Evolutionary conservation across 2,329 filamentous ascomycete genomes (phyloP), one percentile per base, ranked within the genome.

Genomic region (Huntiella decipiens): DNA sequence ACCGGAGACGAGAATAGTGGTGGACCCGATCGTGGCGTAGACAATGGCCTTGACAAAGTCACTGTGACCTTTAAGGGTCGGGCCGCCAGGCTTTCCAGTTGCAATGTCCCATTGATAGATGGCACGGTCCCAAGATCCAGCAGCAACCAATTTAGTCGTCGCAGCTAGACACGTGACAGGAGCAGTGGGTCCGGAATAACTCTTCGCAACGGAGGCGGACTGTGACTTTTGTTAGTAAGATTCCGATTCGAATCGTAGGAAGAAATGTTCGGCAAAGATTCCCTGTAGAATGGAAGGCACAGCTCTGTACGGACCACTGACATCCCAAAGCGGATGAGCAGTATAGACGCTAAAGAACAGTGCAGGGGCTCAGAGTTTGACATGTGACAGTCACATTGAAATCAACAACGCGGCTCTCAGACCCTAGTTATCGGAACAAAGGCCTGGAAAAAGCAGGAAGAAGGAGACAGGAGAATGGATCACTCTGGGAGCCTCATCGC

Each of bases 81-180:
- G 69, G n/a, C 65, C 66, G 1, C 65, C 62, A 28, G 66, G 59
- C 28, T 41, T 22, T 38, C 66, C 67, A 3, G 74, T 74, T 13
- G 68, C 64, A 31, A 79, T 64, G 54, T 82, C 70, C 82, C 85
- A 95, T 31, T 80, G 82, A 78, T 86, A 94, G 48, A 96, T 72
- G 15, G 75, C 71, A 63, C 93, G 94, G 63, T 98, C 88, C 91
- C 91, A 98, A 49, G 79, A 91, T 32, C 87, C 88, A 17, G 85
- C 85, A 60, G 85, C 95, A 8, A 95, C 57, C 1, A 70, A 80
- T 43, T 60, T 61, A 50, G 66, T 67, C 38, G 73, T 77, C 33
- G 84, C 66, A 12, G 81, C 75, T 22, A 93, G 62, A 53, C 80
- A 82, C 7, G 84, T 88, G 7, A 94, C 67, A 1, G 91, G 91